Base-by-base conservation (phyloP, 495 filamentous ascomycete genomes). In the Clohesyomyces aquaticus region DNA sequence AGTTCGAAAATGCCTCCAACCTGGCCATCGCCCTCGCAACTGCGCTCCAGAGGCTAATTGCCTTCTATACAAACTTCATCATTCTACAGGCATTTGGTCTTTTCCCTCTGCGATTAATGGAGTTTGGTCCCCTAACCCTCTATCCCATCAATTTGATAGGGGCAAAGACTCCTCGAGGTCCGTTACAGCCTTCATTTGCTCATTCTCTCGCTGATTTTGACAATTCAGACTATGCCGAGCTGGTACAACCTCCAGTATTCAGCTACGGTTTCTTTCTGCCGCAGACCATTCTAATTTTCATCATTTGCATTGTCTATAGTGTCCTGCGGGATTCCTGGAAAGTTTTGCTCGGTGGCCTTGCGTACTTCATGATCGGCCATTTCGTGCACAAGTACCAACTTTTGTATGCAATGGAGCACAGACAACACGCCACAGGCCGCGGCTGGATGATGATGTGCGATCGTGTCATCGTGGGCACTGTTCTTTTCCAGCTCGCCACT, bases 301-400 rank as follows among this genome's bases (percentile, higher is more conserved):
- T 96, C 67, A 90, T 99, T 54, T 98, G 93, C 69, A 84, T 96
- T 23, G 90, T 98, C 18, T 99, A 99, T 78, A 93, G 89, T 70
- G 87, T 96, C 16, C 86, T 98, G 18, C 90, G 88, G 0, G 82
- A 84, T 56, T 93, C 93, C 0, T 94, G 86, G 79, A 77, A 89
- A 47, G 88, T 97, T 18, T 84, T 96, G 18, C 79, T 89, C 23
- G 88, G 94, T 50, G 95, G 95, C 8, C 77, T 96, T 47, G 75
- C 89, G 11, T 99, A 97, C 74, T 99, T 98, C 70, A 77, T 84
- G 14, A 81, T 97, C 42, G 95, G 95, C 25, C 87, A 90, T 68
- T 96, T 93, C 71, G 93, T 91, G 26, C 96, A 98, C 82, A 99
- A 99, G 73, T 98, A 98, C 71, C 95, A 98, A 76, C 81, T 99